phyloP scores from a whole-genome alignment of 2,329 filamentous ascomycete genomes.

The Grosmannia huntii region DNA sequence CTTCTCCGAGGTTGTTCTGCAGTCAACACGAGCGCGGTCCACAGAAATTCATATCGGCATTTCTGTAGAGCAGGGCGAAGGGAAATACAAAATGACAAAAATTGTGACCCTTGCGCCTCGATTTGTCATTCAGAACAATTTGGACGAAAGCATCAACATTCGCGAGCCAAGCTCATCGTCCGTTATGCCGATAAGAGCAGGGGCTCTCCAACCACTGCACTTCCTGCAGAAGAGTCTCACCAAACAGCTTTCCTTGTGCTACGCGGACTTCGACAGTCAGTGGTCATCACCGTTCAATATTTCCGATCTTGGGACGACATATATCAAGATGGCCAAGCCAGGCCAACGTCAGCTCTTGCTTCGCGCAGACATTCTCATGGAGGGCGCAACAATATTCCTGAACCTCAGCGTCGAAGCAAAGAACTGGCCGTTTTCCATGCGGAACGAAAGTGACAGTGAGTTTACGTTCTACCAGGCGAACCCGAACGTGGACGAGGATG shows the following conservation, averaged over 20 bases:
- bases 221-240: slow-evolving; percentile 73
- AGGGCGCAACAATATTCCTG: slow-evolving; percentile 85
- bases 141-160: slow-evolving; percentile 77
- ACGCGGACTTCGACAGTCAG: slow-evolving; percentile 86
- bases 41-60: slow-evolving; percentile 87
- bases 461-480: slow-evolving; percentile 95
- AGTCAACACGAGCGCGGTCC: slow-evolving; percentile 48
- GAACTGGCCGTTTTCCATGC: slow-evolving; percentile 97
- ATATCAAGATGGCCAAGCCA: slow-evolving; percentile 85
- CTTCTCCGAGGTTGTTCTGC: slow-evolving; percentile 74
- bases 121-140: slow-evolving; percentile 87
- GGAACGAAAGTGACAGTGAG: slow-evolving; percentile 93
- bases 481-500: slow-evolving; percentile 85
- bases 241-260: slow-evolving; percentile 87
- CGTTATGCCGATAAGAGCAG: slow-evolving; percentile 61
- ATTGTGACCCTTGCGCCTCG: slow-evolving; percentile 85
- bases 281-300: slow-evolving; percentile 99
- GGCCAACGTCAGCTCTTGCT: slow-evolving; percentile 82
- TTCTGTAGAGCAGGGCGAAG: slow-evolving; percentile 77
- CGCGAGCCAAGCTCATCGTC: slow-evolving; percentile 86
- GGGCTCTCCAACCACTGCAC: slow-evolving; percentile 74
- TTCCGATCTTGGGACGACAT: slow-evolving; percentile 80
- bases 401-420: slow-evolving; percentile 83
- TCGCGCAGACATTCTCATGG: slow-evolving; percentile 79
- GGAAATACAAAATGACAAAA: slow-evolving; percentile 96